Conservation (phyloP, 73 alveolate species). For the Tetrahymena thermophila region DNA sequence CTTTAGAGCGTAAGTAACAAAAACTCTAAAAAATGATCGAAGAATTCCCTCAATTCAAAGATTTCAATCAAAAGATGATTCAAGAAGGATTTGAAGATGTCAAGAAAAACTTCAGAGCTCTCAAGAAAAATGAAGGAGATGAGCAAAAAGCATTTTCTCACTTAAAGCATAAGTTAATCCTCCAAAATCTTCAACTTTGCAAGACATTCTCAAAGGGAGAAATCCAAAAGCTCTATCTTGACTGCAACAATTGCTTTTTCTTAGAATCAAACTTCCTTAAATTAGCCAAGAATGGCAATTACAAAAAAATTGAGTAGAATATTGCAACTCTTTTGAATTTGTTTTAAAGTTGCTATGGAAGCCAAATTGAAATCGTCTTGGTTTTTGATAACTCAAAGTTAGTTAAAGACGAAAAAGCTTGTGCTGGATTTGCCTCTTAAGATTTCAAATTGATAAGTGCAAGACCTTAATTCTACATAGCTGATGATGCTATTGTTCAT, state of each 20-base stretch:
- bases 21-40: not conserved
- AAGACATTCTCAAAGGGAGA: not conserved
- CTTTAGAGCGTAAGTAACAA: not conserved
- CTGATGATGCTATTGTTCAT: not conserved
- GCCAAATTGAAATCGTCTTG: not conserved
- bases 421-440: not conserved
- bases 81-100: not conserved
- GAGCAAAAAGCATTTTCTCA: not conserved
- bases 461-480: not conserved
- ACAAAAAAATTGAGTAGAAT: not conserved
- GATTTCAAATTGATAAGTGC: not conserved
- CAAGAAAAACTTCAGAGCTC: not conserved
- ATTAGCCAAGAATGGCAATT: not conserved
- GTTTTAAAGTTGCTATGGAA: not conserved
- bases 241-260: not conserved
- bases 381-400: not conserved
- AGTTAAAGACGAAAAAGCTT: not conserved
- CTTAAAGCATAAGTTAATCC: not conserved
- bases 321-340: not conserved
- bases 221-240: not conserved
- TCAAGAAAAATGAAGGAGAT: not conserved
- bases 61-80: not conserved
- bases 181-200: not conserved
- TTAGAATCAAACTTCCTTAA: not conserved
- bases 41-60: not conserved